Percentiles rank a stretch among this genome's conserved stretches.
Conservation (phyloP, 1,284 basidiomycete species). For the Cutaneotrichosporon daszewskae region DNA sequence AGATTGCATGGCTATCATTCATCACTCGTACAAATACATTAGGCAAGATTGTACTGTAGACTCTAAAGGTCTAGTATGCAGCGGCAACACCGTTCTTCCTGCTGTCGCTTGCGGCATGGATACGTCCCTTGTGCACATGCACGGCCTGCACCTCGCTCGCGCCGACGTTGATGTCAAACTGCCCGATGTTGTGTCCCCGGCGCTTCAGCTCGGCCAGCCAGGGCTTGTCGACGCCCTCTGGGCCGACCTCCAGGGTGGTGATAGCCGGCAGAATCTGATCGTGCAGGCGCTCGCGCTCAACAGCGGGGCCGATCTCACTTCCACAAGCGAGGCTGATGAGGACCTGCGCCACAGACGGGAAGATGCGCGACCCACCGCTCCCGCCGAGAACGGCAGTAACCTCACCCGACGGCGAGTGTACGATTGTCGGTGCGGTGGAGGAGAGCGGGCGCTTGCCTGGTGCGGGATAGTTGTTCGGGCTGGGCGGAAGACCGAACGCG, state of each 20-base stretch:
- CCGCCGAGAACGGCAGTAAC: conserved; percentile 73
- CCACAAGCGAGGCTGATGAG: conserved; percentile 78
- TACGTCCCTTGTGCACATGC: conserved; percentile 49
- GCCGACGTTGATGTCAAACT: conserved; percentile 47
- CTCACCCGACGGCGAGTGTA: conserved; percentile 66
- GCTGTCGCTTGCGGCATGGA: conserved; percentile 37
- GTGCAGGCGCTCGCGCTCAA: conserved; percentile 85
- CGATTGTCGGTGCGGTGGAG: conserved; percentile 71
- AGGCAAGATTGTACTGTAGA: neutral
- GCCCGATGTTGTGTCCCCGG: conserved; percentile 67
- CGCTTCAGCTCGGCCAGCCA: conserved; percentile 56
- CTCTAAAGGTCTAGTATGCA: conserved; percentile 29
- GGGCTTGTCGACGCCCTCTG: conserved; percentile 52
- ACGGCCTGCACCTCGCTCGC: conserved; percentile 60
- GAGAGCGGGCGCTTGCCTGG: conserved; percentile 78
- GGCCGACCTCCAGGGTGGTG: conserved; percentile 59
- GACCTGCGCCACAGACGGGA: conserved; percentile 71
- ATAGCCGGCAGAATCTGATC: conserved; percentile 73
- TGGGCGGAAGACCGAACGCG: conserved; percentile 74
- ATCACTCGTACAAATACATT: too few relatives aligned
- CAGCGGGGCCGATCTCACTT: conserved; percentile 67
- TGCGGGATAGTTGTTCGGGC: conserved; percentile 83
- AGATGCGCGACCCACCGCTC: conserved; percentile 81
- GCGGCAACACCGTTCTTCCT: conserved; percentile 45
- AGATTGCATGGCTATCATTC: too few relatives aligned